phyloP scores from a whole-genome alignment of 2,329 filamentous ascomycete genomes.

The Monilinia fructicola region DNA sequence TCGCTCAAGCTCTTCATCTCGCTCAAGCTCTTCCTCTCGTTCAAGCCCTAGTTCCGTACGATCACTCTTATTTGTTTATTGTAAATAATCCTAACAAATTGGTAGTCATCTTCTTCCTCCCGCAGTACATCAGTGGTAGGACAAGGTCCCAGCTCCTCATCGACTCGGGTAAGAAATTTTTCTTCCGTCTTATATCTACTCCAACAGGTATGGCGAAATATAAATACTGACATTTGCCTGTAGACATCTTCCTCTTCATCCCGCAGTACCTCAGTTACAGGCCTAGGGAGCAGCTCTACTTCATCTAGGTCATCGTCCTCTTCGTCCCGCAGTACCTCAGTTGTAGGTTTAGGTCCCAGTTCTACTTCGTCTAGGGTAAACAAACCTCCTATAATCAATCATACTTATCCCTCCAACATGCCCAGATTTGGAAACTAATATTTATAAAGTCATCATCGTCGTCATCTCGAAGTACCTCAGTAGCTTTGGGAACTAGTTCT shows the following conservation, averaged over 20 bases:
- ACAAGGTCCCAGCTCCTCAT: neutral
- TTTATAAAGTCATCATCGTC: too few relatives aligned
- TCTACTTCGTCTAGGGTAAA: neutral
- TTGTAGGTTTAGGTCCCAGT: neutral
- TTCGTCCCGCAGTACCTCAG: neutral
- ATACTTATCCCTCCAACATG: too few relatives aligned
- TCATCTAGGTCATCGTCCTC: neutral
- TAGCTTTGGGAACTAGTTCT: too few relatives aligned
- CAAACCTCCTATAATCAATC: neutral
- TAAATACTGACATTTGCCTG: neutral
- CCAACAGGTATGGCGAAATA: too few relatives aligned
- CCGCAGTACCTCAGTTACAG: neutral
- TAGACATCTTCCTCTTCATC: too few relatives aligned
- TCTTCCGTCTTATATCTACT: neutral
- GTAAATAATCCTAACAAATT: neutral
- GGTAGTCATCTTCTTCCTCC: neutral
- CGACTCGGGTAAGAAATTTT: neutral
- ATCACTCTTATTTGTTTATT: neutral
- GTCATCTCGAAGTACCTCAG: too few relatives aligned
- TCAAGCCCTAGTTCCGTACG: slow-evolving; percentile 1
- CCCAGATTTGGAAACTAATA: too few relatives aligned
- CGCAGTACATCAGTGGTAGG: neutral
- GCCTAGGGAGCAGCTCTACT: neutral
- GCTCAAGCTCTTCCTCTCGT: neutral
- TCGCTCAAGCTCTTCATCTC: neutral